phyloP scores from a whole-genome alignment of 441 rosid species.

The Euphorbia celastroides region DNA sequence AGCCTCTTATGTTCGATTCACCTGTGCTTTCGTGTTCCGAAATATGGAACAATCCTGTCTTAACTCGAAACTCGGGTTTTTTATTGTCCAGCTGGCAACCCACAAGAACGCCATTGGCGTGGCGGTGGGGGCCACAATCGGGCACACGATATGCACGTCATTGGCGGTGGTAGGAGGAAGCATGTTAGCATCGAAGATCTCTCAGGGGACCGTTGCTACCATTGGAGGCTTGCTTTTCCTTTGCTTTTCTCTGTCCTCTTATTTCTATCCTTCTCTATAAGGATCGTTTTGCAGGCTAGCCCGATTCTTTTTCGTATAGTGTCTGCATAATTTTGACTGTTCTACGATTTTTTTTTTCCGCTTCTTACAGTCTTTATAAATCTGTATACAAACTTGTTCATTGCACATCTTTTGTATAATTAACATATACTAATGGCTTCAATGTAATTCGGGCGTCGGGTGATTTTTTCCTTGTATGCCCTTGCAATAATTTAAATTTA shows the following conservation, averaged over 20 bases:
- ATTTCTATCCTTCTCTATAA: conserved; percentile 91
- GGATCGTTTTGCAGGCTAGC: conserved; percentile 4
- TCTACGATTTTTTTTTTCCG: conserved; percentile 47
- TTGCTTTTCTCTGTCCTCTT: conserved; percentile 82
- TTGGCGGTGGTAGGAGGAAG: conserved; percentile 97
- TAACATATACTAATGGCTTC: conserved; percentile 8
- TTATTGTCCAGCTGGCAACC: conserved; percentile 70
- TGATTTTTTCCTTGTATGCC: too few relatives aligned
- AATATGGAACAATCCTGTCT: background rate
- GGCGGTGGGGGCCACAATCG: conserved; percentile 83
- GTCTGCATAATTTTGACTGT: conserved; percentile 15
- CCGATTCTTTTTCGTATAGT: background rate
- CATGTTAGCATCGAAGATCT: conserved; percentile 91
- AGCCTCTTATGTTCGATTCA: conserved; percentile 22
- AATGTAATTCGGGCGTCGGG: background rate
- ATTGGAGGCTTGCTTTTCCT: conserved; percentile 95
- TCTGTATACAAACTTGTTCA: conserved; percentile 19
- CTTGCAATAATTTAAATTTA: too few relatives aligned
- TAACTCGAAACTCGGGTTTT: conserved; percentile 1
- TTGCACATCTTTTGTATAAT: conserved; percentile 25
- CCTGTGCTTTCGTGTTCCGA: background rate
- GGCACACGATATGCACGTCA: conserved; percentile 72
- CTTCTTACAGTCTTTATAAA: conserved; percentile 38
- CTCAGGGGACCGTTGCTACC: conserved; percentile 88
- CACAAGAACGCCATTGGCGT: conserved; percentile 96